Evolutionary conservation across 2,329 filamentous ascomycete genomes (phyloP).

Genomic region (Thermothelomyces thermophilus): DNA sequence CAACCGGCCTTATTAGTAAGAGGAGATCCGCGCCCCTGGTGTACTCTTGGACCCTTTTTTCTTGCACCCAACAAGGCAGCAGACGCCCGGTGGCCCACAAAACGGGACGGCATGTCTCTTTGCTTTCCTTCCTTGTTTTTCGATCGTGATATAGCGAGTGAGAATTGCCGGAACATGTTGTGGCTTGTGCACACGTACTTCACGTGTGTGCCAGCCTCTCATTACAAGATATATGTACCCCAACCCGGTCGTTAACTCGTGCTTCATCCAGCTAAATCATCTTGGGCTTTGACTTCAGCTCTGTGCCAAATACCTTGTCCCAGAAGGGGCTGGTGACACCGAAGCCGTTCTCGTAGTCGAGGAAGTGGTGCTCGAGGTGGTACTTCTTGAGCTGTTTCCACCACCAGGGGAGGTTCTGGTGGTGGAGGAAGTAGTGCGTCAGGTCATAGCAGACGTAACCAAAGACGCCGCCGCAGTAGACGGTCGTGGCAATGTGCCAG

Average conservation of each 20-base stretch:
- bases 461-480: slow-evolving; percentile 86
- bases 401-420: slow-evolving; percentile 82
- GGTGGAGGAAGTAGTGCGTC: slow-evolving; percentile 98
- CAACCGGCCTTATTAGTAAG: not conserved
- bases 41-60: not conserved
- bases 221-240: slow-evolving; percentile 21
- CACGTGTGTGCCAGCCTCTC: slow-evolving; percentile 10
- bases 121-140: too few relatives aligned
- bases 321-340: slow-evolving; percentile 95
- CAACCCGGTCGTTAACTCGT: slow-evolving; percentile 25
- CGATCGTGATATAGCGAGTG: not conserved
- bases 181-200: too few relatives aligned
- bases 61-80: not conserved
- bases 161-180: not conserved
- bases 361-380: slow-evolving; percentile 93
- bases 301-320: slow-evolving; percentile 87
- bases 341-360: slow-evolving; percentile 95
- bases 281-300: slow-evolving; percentile 48
- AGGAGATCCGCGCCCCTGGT: not conserved
- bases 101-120: too few relatives aligned
- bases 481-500: slow-evolving; percentile 72
- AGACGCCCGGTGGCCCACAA: not conserved
- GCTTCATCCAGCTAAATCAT: slow-evolving; percentile 3
- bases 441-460: slow-evolving; percentile 95
- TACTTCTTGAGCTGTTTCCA: slow-evolving; percentile 95